phyloP scores from a whole-genome alignment of 345 rosid species.

The Murraya paniculata region DNA sequence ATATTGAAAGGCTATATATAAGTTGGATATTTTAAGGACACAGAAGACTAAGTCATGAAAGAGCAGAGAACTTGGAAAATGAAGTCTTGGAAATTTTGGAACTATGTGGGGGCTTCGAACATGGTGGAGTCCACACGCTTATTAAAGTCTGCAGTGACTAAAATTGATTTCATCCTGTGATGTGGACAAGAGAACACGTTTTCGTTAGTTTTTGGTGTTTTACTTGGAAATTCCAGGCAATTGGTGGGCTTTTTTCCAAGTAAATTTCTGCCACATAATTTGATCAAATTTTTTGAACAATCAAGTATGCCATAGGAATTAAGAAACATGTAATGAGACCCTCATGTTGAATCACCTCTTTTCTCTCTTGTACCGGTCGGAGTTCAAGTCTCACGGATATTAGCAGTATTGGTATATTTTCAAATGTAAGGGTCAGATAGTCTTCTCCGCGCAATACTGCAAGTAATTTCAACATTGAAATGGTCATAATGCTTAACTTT shows the following conservation, averaged over 20 bases:
- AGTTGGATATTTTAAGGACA: neutral
- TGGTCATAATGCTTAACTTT: conserved; percentile 15
- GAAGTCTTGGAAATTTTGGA: conserved; percentile 2
- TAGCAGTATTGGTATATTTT: no score
- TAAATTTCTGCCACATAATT: conserved; percentile 14
- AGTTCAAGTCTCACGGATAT: no score
- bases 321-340: no score
- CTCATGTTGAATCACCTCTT: no score
- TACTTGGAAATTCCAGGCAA: conserved; percentile 37
- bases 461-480: conserved; percentile 10
- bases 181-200: conserved; percentile 9
- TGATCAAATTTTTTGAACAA: conserved; percentile 1
- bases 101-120: neutral
- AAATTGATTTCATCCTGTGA: neutral
- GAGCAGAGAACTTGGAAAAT: neutral
- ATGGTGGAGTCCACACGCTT: conserved; percentile 54
- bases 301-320: no score
- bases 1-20: conserved; percentile 16
- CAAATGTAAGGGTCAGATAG: neutral
- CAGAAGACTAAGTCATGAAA: conserved; percentile 17
- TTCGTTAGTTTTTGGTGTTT: conserved; percentile 24
- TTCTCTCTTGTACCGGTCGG: no score
- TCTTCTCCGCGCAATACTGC: neutral
- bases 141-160: conserved; percentile 19
- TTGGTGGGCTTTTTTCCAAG: neutral